A percentile compares a stretch with the other conserved stretches of the same genome.
Evolutionary conservation across 306 rosid species (phyloP).

Genomic region (Arachis stenosperma): DNA sequence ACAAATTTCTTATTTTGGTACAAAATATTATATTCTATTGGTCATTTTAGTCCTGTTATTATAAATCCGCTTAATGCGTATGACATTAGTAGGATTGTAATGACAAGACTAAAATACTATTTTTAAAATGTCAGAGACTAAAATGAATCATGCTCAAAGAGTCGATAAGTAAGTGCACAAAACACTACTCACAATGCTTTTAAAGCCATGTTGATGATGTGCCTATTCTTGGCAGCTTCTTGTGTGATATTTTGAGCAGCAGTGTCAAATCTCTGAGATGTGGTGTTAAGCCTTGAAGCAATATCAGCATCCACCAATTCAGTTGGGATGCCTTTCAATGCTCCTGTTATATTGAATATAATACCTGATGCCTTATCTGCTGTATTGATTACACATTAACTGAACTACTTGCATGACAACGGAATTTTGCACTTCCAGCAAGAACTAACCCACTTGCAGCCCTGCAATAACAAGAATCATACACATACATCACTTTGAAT

Average conservation of each 20-base stretch:
- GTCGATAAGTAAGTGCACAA: background rate
- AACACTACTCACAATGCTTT: conserved; percentile 51
- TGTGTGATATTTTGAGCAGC: conserved; percentile 51
- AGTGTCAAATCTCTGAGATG: conserved; percentile 46
- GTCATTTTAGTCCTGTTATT: too few species aligned
- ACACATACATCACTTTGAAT: background rate
- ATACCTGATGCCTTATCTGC: conserved; percentile 66
- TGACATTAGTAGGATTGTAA: too few species aligned
- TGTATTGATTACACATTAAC: conserved; percentile 59
- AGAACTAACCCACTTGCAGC: conserved; percentile 62
- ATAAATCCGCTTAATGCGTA: too few species aligned
- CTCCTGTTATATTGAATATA: conserved; percentile 60
- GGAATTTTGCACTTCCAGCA: conserved; percentile 58
- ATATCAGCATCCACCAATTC: conserved; percentile 32
- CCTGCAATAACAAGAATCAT: conserved; percentile 42
- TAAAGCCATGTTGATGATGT: conserved; percentile 51
- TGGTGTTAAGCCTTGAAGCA: conserved; percentile 48
- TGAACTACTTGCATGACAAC: conserved; percentile 53
- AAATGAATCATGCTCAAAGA: too few species aligned
- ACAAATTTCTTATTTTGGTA: too few species aligned
- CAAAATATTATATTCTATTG: too few species aligned
- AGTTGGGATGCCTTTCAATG: conserved; percentile 43
- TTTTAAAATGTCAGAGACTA: too few species aligned
- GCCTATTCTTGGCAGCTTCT: conserved; percentile 53
- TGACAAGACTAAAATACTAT: too few species aligned